Base-by-base conservation (phyloP, 1,139 yeast species). In the Hyphopichia wangnamkhiaoensis region DNA sequence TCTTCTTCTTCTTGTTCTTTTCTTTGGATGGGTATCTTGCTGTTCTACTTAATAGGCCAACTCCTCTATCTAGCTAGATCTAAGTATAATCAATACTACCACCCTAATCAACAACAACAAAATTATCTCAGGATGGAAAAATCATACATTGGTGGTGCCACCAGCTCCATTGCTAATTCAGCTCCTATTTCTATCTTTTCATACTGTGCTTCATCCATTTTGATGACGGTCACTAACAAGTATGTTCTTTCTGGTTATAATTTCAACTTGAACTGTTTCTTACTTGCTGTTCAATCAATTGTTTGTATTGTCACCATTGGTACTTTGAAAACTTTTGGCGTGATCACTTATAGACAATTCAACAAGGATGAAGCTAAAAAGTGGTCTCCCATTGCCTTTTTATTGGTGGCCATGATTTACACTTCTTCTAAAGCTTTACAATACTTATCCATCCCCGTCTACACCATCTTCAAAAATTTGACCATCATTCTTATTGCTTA, bases 181-280 rank as follows among this genome's bases (percentile, higher is more conserved):
- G 95, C 93, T 20, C 91, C 94, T 16, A 75, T 88, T 51, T 90
- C 97, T 41, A 88, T 91, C 54, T 65, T 83, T 47, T 78, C 89
- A 31, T 93, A 93, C 79, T 93, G 98, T 74, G 76, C 79, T 43
- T 86, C 98, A 21, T 93, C 98, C 18, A 91, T 93, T 55, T 70
- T 91, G 65, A 93, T 93, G 98, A 93, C 98, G n/a, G 88, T 91
- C 47, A 91, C 98, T 46, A 93, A 93, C 76, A 93, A 93, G 70
- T 90, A 82, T 61, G 98, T 93, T 45, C 83, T 93, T 43, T 83
- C 91, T 35, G 93, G 91, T 33, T 76, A 78, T 47, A 67, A 76
- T 40, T 93, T 93, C 76, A 93, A 91, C 74, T 80, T 93, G 78
- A 89, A 90, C 72, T 90, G 90, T 62, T 83, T 93, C 57, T 76